These are phyloP conservation scores for Candida fluviatilis DNA, from an alignment of 805 yeast species.

Conservation along the genomic window DNA sequence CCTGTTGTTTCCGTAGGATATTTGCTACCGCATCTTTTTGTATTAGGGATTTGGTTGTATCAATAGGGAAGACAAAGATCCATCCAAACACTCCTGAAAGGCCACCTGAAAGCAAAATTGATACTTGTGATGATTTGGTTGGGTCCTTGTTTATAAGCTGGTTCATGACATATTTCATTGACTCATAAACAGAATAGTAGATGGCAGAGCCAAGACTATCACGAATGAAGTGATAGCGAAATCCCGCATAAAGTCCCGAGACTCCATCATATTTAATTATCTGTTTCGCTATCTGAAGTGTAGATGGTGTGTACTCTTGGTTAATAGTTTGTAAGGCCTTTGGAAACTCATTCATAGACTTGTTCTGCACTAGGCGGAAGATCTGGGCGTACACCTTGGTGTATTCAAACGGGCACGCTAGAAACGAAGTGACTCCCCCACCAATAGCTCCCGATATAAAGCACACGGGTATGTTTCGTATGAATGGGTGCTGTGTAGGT, in stretches of 20 bases:
- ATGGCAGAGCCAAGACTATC: constrained; percentile 70
- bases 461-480: constrained; percentile 36
- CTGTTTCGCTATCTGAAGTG: constrained; percentile 43
- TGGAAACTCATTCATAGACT: constrained; percentile 12
- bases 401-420: constrained; percentile 83
- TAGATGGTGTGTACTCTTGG: constrained; percentile 16
- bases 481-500: constrained; percentile 32
- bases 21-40: constrained; percentile 73
- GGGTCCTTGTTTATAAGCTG: constrained; percentile 23
- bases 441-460: constrained; percentile 60
- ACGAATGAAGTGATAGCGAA: constrained; percentile 58
- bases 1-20: constrained; percentile 50
- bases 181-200: constrained; percentile 73
- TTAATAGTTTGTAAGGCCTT: constrained; percentile 10
- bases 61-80: constrained; percentile 74
- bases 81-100: constrained; percentile 72
- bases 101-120: constrained; percentile 63
- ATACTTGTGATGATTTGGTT: constrained; percentile 23
- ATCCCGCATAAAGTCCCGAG: constrained; percentile 69
- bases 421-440: constrained; percentile 58
- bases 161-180: constrained; percentile 53
- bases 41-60: constrained; percentile 70
- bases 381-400: constrained; percentile 80
- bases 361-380: constrained; percentile 40
- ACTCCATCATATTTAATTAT: constrained; percentile 59